A percentile compares a stretch with the other conserved stretches of the same genome.
Conservation (phyloP, 352 stramenopile species). For the Phytophthora sp. region DNA sequence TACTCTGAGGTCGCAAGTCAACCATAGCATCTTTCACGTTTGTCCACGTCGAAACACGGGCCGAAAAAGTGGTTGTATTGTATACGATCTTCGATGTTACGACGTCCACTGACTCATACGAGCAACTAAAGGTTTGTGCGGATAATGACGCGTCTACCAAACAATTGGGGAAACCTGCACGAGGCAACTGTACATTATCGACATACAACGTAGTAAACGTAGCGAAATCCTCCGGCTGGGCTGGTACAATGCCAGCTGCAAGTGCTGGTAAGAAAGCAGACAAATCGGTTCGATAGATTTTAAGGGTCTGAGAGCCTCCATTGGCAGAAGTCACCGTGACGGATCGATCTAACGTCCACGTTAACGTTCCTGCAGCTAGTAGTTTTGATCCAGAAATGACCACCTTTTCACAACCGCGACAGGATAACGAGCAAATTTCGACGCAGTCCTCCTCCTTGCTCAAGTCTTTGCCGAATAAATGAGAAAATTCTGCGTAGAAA, state of each 20-base stretch:
- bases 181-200: constrained; percentile 48
- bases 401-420: constrained; percentile 70
- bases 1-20: constrained; percentile 41
- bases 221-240: constrained; percentile 35
- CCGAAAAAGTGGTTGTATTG: constrained; percentile 48
- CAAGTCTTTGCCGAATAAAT: constrained; percentile 78
- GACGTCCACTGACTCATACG: constrained; percentile 29
- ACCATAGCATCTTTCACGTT: constrained; percentile 22
- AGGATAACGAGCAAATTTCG: constrained; percentile 62
- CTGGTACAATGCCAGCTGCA: constrained; percentile 14
- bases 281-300: constrained; percentile 59
- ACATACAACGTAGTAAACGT: constrained; percentile 61
- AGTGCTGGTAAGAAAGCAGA: constrained; percentile 43
- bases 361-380: constrained; percentile 36
- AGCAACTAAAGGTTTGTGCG: constrained; percentile 43
- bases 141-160: constrained; percentile 20
- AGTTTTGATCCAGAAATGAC: constrained; percentile 53
- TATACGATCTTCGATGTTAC: constrained; percentile 35
- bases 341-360: constrained; percentile 52
- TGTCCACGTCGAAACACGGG: constrained; percentile 46
- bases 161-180: constrained; percentile 68
- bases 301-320: constrained; percentile 22
- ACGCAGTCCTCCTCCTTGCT: constrained; percentile 75
- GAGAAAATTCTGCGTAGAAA: constrained; percentile 56
- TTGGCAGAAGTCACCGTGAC: constrained; percentile 16